Conservation (phyloP, 2,329 filamentous ascomycete genomes). For the Cryphonectria naterciae region DNA sequence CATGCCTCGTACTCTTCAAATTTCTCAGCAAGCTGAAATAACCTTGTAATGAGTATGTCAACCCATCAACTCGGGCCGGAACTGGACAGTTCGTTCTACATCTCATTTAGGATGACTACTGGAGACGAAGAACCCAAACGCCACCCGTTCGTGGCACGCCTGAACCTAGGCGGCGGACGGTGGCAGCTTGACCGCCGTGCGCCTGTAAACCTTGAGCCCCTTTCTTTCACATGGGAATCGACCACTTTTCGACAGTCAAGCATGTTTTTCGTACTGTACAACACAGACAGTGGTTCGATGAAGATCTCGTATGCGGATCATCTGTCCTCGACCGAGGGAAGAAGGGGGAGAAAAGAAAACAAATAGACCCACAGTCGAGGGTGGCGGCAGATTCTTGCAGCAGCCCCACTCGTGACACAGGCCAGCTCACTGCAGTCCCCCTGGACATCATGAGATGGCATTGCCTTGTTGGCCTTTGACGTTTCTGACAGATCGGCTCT, state of each 20-base stretch:
- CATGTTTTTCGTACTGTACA: not conserved
- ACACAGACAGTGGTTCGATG: not conserved
- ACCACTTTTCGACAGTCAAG: not conserved
- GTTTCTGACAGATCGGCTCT: not conserved
- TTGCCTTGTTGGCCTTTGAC: conserved; percentile 5
- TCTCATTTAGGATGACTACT: not conserved
- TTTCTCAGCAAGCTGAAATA: not conserved
- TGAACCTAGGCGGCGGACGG: not conserved
- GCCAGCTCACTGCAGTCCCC: not conserved
- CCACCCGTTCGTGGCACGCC: not conserved
- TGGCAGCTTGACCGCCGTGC: not conserved
- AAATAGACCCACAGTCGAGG: not conserved
- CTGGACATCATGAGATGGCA: not conserved
- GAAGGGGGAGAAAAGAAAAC: not conserved
- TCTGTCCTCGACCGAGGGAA: not conserved
- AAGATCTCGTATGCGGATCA: conserved; percentile 3
- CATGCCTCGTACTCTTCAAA: not conserved
- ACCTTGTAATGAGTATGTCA: not conserved
- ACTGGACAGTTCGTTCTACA: not conserved
- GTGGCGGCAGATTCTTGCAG: not conserved
- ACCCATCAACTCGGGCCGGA: not conserved
- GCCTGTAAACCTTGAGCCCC: not conserved
- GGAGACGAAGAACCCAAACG: not conserved
- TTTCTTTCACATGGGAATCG: not conserved
- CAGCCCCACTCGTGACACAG: conserved; percentile 1